These are phyloP conservation scores for Hypomyces perniciosus DNA, from an alignment of 2,329 filamentous ascomycete species.

Conservation along the genomic window DNA sequence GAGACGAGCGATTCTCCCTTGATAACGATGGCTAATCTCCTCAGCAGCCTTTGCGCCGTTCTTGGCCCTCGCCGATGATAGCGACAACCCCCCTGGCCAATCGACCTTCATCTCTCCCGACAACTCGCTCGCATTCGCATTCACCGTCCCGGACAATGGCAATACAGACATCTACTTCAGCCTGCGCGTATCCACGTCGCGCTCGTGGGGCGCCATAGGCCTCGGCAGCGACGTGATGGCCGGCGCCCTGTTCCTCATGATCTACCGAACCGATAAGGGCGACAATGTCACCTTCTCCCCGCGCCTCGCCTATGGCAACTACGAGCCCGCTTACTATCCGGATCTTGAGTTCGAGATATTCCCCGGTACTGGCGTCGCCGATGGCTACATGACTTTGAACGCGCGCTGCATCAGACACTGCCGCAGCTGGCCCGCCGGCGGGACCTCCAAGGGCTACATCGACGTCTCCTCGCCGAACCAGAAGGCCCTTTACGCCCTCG, in stretches of 20 bases:
- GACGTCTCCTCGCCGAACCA: slow-evolving; percentile 43
- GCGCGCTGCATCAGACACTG: slow-evolving; percentile 47
- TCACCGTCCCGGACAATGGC: slow-evolving; percentile 42
- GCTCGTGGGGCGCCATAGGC: slow-evolving; percentile 50
- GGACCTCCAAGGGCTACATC: slow-evolving; percentile 35
- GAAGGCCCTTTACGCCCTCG: slow-evolving; percentile 51
- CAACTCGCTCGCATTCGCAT: slow-evolving; percentile 41
- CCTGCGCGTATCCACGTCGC: slow-evolving; percentile 39
- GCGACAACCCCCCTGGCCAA: slow-evolving; percentile 27
- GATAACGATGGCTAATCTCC: background rate
- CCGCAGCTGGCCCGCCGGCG: slow-evolving; percentile 39
- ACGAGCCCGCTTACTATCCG: slow-evolving; percentile 44
- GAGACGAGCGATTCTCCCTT: too few species aligned
- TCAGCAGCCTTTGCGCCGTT: slow-evolving; percentile 19
- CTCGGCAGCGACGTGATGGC: slow-evolving; percentile 47
- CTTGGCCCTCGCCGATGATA: slow-evolving; percentile 20
- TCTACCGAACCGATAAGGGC: slow-evolving; percentile 43
- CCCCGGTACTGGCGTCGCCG: slow-evolving; percentile 40
- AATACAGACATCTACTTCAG: slow-evolving; percentile 48
- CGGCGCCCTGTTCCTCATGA: slow-evolving; percentile 47
- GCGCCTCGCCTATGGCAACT: slow-evolving; percentile 43
- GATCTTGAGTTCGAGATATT: slow-evolving; percentile 40
- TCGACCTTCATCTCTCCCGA: slow-evolving; percentile 40
- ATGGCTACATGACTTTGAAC: slow-evolving; percentile 42
- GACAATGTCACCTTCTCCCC: slow-evolving; percentile 52